Base-by-base conservation (phyloP, 257 asterid species). In the Salvia splendens region DNA sequence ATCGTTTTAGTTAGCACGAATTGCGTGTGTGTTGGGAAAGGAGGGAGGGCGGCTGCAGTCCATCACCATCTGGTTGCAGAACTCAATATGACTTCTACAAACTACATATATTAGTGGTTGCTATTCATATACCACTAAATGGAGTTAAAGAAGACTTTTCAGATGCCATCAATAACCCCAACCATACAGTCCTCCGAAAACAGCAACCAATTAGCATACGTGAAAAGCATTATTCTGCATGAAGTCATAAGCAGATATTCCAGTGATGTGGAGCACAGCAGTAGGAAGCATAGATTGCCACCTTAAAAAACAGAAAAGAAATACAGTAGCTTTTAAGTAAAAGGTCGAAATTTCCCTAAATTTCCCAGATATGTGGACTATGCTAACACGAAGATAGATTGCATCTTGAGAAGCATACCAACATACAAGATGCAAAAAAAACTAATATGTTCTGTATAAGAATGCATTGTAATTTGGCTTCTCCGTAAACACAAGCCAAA, bases 111-210 rank as follows among this genome's bases (percentile, higher is more conserved):
- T 41, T 42, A 42, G 61, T 41, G 12, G 60, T 33, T 40, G 36
- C n/a, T 40, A 35, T 30, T 28, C n/a, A 58, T 20, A 70, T 40
- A 60, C 48, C 51, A 33, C 35, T 69, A 69, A 20, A 5, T 24
- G 45, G 62, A 20, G 52, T 6, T 11, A 53, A 1, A 8, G 17
- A 4, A n/a, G 12, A 38, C 33, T 15, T 15, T 15, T 15, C 12
- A 42, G 46, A 45, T 15, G 66, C 6, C 64, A 35, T 4, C 7
- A 24, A 2, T 24, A 24, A 24, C 30, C 30, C 30, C 30, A 24
- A 24, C 30, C 30, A 24, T 24, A 24, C 30, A 24, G 30, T 24
- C 30, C 30, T 24, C 2, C 30, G 30, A 24, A 24, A 24, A 24
- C 30, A 24, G 30, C 30, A 24, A 24, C 30, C 30, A 24, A 24